Evolutionary conservation across 805 yeast species (phyloP).

Genomic region (Candida namnaoensis): DNA sequence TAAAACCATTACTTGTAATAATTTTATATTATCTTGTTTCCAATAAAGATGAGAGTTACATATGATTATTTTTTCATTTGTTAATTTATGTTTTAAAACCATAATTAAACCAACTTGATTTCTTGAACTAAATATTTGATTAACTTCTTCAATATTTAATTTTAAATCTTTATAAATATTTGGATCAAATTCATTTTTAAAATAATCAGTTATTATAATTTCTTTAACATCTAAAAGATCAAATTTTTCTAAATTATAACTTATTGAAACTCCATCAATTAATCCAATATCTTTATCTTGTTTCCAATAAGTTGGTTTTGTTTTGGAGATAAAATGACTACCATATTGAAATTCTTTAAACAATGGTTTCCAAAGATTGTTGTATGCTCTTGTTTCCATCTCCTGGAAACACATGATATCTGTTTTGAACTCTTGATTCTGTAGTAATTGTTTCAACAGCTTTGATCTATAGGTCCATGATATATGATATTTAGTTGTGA

Average conservation of each 20-base stretch:
- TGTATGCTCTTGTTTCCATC: slow-evolving; percentile 34
- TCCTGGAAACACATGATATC: slow-evolving; percentile 59
- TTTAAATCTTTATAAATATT: slow-evolving; percentile 4
- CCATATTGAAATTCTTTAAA: slow-evolving; percentile 29
- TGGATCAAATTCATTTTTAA: background rate
- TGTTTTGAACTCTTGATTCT: slow-evolving; percentile 25
- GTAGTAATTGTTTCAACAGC: slow-evolving; percentile 27
- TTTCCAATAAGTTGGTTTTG: slow-evolving; percentile 46
- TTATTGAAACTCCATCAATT: slow-evolving; percentile 55
- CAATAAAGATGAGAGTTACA: slow-evolving; percentile 59
- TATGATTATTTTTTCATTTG: slow-evolving; percentile 32
- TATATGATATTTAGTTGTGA: slow-evolving; percentile 31
- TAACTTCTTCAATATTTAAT: slow-evolving; percentile 12
- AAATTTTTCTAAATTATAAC: slow-evolving; percentile 39
- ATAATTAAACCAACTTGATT: slow-evolving; percentile 53
- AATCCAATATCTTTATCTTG: slow-evolving; percentile 24
- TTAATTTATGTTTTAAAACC: slow-evolving; percentile 33
- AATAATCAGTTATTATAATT: slow-evolving; percentile 19
- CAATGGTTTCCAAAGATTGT: slow-evolving; percentile 28
- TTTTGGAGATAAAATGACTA: slow-evolving; percentile 39
- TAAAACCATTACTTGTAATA: slow-evolving; percentile 41
- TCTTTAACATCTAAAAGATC: slow-evolving; percentile 26
- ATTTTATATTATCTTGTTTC: slow-evolving; percentile 47
- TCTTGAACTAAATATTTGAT: slow-evolving; percentile 29
- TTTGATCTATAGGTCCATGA: slow-evolving; percentile 42